Base-by-base conservation (phyloP, 768 basidiomycete genomes). In the Heimioporus sp. region DNA sequence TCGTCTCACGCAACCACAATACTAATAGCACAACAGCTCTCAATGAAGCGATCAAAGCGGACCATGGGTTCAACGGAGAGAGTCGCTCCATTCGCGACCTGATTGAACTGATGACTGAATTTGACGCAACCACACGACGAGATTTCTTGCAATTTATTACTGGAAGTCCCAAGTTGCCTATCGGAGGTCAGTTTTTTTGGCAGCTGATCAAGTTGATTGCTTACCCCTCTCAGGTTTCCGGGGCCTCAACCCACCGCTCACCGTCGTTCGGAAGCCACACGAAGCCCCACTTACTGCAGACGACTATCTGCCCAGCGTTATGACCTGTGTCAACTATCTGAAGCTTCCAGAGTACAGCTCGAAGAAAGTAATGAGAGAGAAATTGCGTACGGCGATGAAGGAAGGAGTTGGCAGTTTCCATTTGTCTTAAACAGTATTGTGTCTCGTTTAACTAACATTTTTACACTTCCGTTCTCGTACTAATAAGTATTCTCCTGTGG, bases 391-490 rank as follows among this genome's bases (percentile, higher is more conserved):
- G 31, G 96, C 97, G 35, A 91, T 97, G 76, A 81, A 83, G 61
- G 97, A 98, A 72, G 97, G 97, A 38, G 87, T 92, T 51, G 93
- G 93, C 47, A 92, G 92, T 64, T 98, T 98, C 90, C 95, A 98
- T 75, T 76, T 99, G 69, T 98, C 95, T 65, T 98, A 46, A 66
- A 43, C 56, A 76, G 53, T 59, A 65, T 58, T 58, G 55, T 57
- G 44, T 28, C 37, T 39, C 49, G 50, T 24, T 53, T 49, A 54
- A 54, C 54, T 58, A 54, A 63, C 58, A 48, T 61, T 60, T 63
- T 51, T 63, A 58, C 53, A 48, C 55, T 43, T 63, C 17, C 40
- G 32, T 51, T 43, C 44, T 51, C 10, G 55, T 12, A 28, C 24
- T 55, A 58, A 53, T 58, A 47, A 35, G 11, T 35, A 28, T 28